These are phyloP conservation scores for Aureobasidium uvarum DNA, from an alignment of 2,329 filamentous ascomycete species.

Conservation along the genomic window DNA sequence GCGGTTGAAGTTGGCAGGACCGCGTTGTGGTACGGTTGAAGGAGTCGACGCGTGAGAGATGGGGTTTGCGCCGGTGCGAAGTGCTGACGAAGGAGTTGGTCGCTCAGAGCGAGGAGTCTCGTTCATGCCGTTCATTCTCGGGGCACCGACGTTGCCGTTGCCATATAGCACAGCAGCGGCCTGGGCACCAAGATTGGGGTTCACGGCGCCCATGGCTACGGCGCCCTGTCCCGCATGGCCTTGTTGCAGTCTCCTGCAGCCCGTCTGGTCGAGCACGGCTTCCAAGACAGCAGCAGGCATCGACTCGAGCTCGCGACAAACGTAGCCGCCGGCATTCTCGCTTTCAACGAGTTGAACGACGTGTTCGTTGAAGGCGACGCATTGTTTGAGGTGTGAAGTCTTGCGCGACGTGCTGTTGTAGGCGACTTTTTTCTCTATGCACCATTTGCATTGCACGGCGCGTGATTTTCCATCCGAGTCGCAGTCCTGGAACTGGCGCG, in stretches of 20 bases:
- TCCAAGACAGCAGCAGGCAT: constrained; percentile 15
- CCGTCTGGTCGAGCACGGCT: constrained; percentile 4
- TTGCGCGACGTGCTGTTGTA: constrained; percentile 26
- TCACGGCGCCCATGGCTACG: constrained; percentile 13
- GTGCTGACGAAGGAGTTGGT: constrained; percentile 4
- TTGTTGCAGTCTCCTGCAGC: constrained; percentile 4
- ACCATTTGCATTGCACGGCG: constrained; percentile 25
- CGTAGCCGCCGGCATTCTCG: constrained; percentile 12
- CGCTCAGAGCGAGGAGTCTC: constrained; percentile 17
- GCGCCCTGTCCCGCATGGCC: constrained; percentile 5
- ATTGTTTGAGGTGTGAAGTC: constrained; percentile 22
- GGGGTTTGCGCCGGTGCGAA: neutral
- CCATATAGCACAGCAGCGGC: constrained; percentile 8
- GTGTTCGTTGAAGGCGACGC: constrained; percentile 23
- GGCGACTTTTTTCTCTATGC: constrained; percentile 25
- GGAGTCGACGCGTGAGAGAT: constrained; percentile 3
- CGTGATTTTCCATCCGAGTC: constrained; percentile 24
- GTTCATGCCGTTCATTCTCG: constrained; percentile 4
- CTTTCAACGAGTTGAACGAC: constrained; percentile 14
- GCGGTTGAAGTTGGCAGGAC: constrained; percentile 3
- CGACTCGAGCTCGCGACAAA: constrained; percentile 11
- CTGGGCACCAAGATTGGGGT: constrained; percentile 4
- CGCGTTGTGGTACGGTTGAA: neutral
- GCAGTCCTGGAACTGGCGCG: constrained; percentile 18
- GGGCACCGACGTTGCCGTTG: neutral